Evolutionary conservation across 2,329 filamentous ascomycete species (phyloP), one percentile per base, ranked within the genome.

Genomic region (Pseudogymnoascus destructans): DNA sequence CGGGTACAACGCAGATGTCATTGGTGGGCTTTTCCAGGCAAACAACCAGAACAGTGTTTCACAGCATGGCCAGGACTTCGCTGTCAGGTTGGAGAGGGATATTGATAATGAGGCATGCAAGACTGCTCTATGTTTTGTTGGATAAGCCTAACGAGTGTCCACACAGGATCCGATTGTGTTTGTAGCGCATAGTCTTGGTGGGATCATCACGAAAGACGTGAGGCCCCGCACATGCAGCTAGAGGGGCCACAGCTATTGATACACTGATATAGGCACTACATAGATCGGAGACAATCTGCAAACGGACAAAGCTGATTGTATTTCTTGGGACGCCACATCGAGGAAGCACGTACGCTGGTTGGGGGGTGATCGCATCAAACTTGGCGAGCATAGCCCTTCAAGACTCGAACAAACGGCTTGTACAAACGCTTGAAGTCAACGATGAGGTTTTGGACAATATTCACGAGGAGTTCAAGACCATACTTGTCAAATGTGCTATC

Each of bases 271-370:
- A 72, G 70, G 69, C 69, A 33, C 63, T 73, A 25, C 61, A 61
- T 19, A 64, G 66, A 59, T 73, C 70, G 10, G 59, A 64, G 25
- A 21, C n/a, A 33, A 64, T 60, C 49, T 63, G 58, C 9, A 55
- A 55, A 36, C 64, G 64, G n/a, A 71, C 70, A n/a, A 68, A 66
- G 57, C 58, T 68, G 0, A 60, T 73, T 49, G 52, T 73, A 9
- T 74, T 74, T 62, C 67, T 74, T 2, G 71, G 72, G 19, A 74
- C 72, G 5, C 72, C 72, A 13, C 72, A 74, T 63, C 66, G 69
- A 32, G 71, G 72, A 30, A 71, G 68, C 58, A 38, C 40, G 2
- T 60, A 57, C 17, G 68, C 70, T 8, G 64, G 61, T 55, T 73
- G 70, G 71, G 68, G 68, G 8, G 58, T 62, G 27, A 68, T 72